Evolutionary conservation across 495 filamentous ascomycete genomes (phyloP), one percentile per base, ranked within the genome.

Genomic region (Parathielavia appendiculata): DNA sequence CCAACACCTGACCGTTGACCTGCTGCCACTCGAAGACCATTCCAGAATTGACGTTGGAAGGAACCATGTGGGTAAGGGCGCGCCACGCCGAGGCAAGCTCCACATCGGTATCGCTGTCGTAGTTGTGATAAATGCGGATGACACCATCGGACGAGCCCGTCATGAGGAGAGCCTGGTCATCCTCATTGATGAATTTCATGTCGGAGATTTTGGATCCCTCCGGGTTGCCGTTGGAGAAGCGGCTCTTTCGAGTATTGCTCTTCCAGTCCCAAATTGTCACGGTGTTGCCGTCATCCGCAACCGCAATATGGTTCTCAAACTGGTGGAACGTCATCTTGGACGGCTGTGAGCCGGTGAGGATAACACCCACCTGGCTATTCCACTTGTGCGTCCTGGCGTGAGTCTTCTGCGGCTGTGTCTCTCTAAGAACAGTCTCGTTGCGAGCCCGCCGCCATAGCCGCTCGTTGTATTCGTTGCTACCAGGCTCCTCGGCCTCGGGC

Each of bases 11-110:
- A 20, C 93, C 93, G 60, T 91, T 88, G n/a, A 92, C 91, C 71
- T 99, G 93, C 66, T 96, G 92, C 93, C 93, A 99, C 63, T 97
- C 91, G 62, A 97, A 92, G 19, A 97, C 91, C 69, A 97, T 84
- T 2, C 92, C 92, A 0, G 93, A 95, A 66, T 96, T 96, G 61
- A 90, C 83, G 56, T 90, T 93, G 70, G 88, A 92, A 7, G 91
- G 89, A 19, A 97, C 86, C 47, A 97, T 86, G 70, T 97, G 91
- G 2, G 90, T 92, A 35, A 97, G 73, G 2, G 93, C 93, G 36
- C 93, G 84, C 84, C 95, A 99, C 26, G 88, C 80, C 1, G 92
- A 88, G 3, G 95, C 90, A n/a, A 99, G 80, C 73, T 96, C 89
- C 47, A 91, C 83, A 10, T 82, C 78, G 56, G 78, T 79, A 22